Percentiles rank a stretch among this genome's conserved stretches.
phyloP scores from a whole-genome alignment of 75 land plant genomes.

The Selaginella tamariscina region DNA sequence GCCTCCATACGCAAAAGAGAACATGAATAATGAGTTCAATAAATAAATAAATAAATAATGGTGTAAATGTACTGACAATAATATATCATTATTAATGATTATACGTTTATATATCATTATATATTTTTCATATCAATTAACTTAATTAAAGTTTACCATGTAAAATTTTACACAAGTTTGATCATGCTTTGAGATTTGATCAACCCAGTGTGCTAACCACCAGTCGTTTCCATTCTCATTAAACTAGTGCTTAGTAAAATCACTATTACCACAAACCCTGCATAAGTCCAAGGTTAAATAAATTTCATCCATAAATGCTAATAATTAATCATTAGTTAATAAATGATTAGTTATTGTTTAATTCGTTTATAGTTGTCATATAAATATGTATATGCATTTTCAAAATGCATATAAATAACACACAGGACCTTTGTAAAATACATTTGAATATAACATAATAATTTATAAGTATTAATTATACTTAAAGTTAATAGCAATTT shows the following conservation, averaged over 20 bases:
- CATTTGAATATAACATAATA: not conserved
- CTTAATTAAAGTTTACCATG: slow-evolving; percentile 31
- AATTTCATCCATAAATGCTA: not conserved
- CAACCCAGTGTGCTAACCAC: slow-evolving; percentile 92
- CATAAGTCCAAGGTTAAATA: slow-evolving; percentile 39
- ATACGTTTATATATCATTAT: not conserved
- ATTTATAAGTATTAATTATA: not conserved
- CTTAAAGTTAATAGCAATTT: no score
- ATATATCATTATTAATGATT: no score
- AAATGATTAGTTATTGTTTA: slow-evolving; percentile 31
- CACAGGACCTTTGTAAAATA: not conserved
- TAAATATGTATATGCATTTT: no score
- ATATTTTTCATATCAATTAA: not conserved
- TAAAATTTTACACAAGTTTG: slow-evolving; percentile 28
- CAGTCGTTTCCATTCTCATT: slow-evolving; percentile 92
- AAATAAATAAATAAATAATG: not conserved
- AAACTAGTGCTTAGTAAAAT: slow-evolving; percentile 46
- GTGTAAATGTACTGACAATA: not conserved
- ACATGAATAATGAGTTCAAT: slow-evolving; percentile 71
- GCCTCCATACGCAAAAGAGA: slow-evolving; percentile 94
- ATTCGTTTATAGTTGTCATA: slow-evolving; percentile 9
- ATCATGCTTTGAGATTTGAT: slow-evolving; percentile 21
- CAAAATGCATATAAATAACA: not conserved
- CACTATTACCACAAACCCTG: slow-evolving; percentile 35
- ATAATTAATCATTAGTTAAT: slow-evolving; percentile 12